Evolutionary conservation across 441 rosid species (phyloP).

Genomic region (Manihot esculenta): DNA sequence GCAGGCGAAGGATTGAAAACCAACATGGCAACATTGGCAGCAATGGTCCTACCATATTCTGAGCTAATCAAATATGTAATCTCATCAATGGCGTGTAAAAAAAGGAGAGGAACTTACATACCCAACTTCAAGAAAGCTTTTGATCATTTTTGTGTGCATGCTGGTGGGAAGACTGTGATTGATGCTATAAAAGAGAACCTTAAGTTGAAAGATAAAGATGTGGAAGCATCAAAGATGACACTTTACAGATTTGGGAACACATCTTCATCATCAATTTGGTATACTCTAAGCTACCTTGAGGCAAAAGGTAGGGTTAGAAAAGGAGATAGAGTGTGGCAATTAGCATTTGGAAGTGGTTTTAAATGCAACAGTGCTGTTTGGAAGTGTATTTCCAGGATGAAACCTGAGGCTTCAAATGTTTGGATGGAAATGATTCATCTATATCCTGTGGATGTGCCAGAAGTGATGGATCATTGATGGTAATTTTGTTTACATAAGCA

Average conservation of each 20-base stretch:
- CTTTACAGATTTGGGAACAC: slow-evolving; percentile 75
- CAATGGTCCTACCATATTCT: slow-evolving; percentile 45
- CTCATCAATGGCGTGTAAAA: slow-evolving; percentile 20
- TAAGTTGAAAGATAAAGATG: slow-evolving; percentile 44
- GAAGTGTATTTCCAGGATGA: slow-evolving; percentile 49
- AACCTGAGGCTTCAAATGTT: slow-evolving; percentile 43
- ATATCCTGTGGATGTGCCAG: slow-evolving; percentile 40
- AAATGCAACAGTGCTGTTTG: slow-evolving; percentile 71
- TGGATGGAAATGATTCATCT: slow-evolving; percentile 53
- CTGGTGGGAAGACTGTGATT: slow-evolving; percentile 69
- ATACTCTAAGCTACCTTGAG: slow-evolving; percentile 60
- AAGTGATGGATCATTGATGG: slow-evolving; percentile 21
- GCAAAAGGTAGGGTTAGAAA: slow-evolving; percentile 60
- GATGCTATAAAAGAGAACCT: slow-evolving; percentile 51
- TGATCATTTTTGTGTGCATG: slow-evolving; percentile 68
- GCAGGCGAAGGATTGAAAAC: slow-evolving; percentile 47
- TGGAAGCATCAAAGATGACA: slow-evolving; percentile 70
- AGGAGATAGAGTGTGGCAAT: slow-evolving; percentile 59
- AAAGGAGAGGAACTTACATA: slow-evolving; percentile 22
- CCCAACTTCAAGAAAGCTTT: slow-evolving; percentile 40
- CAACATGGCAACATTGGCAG: slow-evolving; percentile 44
- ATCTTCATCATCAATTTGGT: slow-evolving; percentile 70
- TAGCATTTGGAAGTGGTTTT: slow-evolving; percentile 72
- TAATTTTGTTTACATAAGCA: too few relatives aligned
- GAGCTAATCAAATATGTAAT: slow-evolving; percentile 45